These are phyloP conservation scores for Stenogyne calaminthoides DNA, from an alignment of 305 asterid genomes.

Conservation along the genomic window DNA sequence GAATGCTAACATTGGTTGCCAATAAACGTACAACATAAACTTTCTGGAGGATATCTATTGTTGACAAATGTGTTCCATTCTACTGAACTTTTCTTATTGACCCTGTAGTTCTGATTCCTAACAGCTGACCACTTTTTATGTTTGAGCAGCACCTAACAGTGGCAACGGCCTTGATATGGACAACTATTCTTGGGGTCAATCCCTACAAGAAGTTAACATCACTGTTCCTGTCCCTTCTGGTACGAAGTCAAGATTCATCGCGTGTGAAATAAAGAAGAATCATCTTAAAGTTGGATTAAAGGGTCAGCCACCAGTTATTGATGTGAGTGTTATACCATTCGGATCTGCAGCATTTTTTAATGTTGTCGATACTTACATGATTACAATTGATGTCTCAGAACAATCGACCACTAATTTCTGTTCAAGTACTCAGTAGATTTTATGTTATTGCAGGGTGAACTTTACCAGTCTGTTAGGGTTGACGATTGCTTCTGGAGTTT, in stretches of 20 bases:
- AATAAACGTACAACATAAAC: not conserved
- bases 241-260: slow-evolving; percentile 55
- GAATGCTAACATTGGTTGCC: not conserved
- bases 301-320: slow-evolving; percentile 56
- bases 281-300: slow-evolving; percentile 63
- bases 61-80: slow-evolving; percentile 4
- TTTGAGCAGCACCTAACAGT: slow-evolving; percentile 50
- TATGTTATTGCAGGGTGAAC: slow-evolving; percentile 63
- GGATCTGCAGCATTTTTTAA: not conserved
- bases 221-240: slow-evolving; percentile 68
- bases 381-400: not conserved
- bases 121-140: slow-evolving; percentile 3
- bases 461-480: slow-evolving; percentile 58
- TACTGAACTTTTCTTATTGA: not conserved
- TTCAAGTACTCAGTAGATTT: slow-evolving; percentile 4
- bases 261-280: slow-evolving; percentile 64
- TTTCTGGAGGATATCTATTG: not conserved
- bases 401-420: not conserved
- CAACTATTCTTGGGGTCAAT: slow-evolving; percentile 72
- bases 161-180: slow-evolving; percentile 73
- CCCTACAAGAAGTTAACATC: slow-evolving; percentile 70
- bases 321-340: slow-evolving; percentile 34
- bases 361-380: not conserved
- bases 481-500: slow-evolving; percentile 90
- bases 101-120: slow-evolving; percentile 6